Conservation (phyloP, 2,329 filamentous ascomycete species). For the Scytalidium lignicola region DNA sequence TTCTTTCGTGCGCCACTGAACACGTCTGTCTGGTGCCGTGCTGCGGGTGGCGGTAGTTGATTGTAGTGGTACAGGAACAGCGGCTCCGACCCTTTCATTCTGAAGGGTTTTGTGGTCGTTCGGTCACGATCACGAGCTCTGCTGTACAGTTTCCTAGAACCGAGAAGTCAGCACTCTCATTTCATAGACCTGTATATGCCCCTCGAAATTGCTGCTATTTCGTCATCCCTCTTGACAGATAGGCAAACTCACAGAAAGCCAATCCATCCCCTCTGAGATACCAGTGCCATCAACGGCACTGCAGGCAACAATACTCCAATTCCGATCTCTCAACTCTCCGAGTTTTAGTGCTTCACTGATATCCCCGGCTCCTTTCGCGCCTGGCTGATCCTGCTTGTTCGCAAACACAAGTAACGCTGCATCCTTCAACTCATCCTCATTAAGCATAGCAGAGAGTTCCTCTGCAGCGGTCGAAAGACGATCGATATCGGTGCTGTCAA, state of each 20-base stretch:
- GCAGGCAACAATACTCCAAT: constrained; percentile 99
- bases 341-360: constrained; percentile 90
- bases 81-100: constrained; percentile 1
- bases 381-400: constrained; percentile 98
- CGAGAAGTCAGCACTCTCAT: neutral
- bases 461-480: constrained; percentile 87
- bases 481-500: constrained; percentile 97
- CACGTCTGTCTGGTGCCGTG: neutral
- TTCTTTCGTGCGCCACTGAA: neutral
- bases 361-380: constrained; percentile 91
- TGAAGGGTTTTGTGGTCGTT: neutral
- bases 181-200: no score
- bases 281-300: constrained; percentile 93
- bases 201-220: no score
- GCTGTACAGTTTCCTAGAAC: constrained; percentile 30
- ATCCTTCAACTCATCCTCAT: constrained; percentile 93
- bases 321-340: constrained; percentile 87
- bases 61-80: constrained; percentile 14
- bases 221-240: neutral
- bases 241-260: constrained; percentile 59
- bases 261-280: constrained; percentile 97
- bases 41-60: neutral
- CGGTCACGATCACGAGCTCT: constrained; percentile 24
- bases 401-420: constrained; percentile 91
- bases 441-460: constrained; percentile 90